Base-by-base conservation (phyloP, 768 basidiomycete species). In the Termitomyces sp. region DNA sequence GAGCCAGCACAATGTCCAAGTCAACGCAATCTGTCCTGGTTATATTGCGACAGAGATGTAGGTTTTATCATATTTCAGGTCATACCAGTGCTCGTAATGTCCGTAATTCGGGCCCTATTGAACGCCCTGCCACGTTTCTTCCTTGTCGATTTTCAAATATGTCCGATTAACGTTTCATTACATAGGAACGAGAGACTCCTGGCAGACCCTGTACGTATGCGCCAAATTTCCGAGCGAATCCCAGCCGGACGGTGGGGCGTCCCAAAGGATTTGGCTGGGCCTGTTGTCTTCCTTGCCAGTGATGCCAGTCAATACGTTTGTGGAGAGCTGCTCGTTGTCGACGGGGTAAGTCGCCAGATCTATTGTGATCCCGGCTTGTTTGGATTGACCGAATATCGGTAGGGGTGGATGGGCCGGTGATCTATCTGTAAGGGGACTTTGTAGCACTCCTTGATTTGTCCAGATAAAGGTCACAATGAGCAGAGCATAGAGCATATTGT, bases 31-130 rank as follows among this genome's bases (percentile, higher is more conserved):
- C 60, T 86, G 85, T 60, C 92, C 92, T 30, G 93, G 92, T 32
- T 94, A 93, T 70, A 86, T 95, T 63, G 80, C 81, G 26, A 96
- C 93, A 35, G 93, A 96, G 62, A 93, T 93, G 88, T 90, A 70
- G 69, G 71, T 73, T 45, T 50, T 32, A 41, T 32, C 37, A 11
- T n/a, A 7, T 38, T 49, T 11, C 21, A 22, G 6, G 46, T n/a
- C 47, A 37, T 17, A 22, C 17, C 9, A 32, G 10, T 28, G 30
- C 30, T 24, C 17, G 22, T 26, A 24, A 17, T 11, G 5, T 4
- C 6, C 35, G 11, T 17, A 12, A 38, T 17, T 26, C 35, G 34
- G 34, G 11, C 30, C 3, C 9, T 22, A 19, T 35, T 10, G 19
- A 17, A 26, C 37, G n/a, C 21, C n/a, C 50, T 42, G 38, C 54